These are phyloP conservation scores for Boletus tomentosulus DNA, from an alignment of 768 basidiomycete species.

Conservation along the genomic window DNA sequence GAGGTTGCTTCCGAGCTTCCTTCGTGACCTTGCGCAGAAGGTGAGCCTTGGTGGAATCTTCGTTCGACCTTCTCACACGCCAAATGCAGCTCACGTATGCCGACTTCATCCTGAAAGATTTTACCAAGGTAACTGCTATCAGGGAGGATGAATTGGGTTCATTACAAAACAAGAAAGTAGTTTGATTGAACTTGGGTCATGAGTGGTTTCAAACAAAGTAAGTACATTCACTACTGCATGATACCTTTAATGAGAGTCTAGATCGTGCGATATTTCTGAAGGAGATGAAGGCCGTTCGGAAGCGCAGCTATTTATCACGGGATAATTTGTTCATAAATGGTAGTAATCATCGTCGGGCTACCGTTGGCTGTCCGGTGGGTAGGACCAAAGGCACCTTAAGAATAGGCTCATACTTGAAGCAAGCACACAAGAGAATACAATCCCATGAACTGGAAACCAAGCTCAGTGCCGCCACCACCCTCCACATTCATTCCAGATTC, in stretches of 20 bases:
- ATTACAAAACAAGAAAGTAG: conserved; percentile 8
- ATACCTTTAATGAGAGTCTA: too few relatives aligned
- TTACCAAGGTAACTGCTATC: conserved; percentile 60
- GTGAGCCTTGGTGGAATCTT: conserved; percentile 35
- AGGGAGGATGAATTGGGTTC: conserved; percentile 48
- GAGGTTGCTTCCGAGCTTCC: conserved; percentile 61
- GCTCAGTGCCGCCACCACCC: neutral
- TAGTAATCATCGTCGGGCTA: too few relatives aligned
- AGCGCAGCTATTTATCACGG: too few relatives aligned
- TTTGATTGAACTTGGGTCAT: neutral
- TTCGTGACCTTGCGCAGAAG: conserved; percentile 73
- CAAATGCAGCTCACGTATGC: conserved; percentile 56
- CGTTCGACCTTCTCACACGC: conserved; percentile 7
- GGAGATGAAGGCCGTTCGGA: too few relatives aligned
- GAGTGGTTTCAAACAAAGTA: neutral
- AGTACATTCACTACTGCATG: neutral
- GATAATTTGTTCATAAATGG: too few relatives aligned
- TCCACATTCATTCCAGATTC: neutral
- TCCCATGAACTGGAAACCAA: too few relatives aligned
- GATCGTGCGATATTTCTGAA: too few relatives aligned
- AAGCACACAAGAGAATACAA: neutral
- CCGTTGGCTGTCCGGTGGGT: too few relatives aligned
- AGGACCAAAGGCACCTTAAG: too few relatives aligned
- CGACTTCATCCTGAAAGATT: conserved; percentile 66
- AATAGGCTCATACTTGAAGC: too few relatives aligned